Percentiles rank a stretch among this genome's conserved stretches.
Conservation (phyloP, 352 stramenopile genomes). For the Saprolegnia parasitica region DNA sequence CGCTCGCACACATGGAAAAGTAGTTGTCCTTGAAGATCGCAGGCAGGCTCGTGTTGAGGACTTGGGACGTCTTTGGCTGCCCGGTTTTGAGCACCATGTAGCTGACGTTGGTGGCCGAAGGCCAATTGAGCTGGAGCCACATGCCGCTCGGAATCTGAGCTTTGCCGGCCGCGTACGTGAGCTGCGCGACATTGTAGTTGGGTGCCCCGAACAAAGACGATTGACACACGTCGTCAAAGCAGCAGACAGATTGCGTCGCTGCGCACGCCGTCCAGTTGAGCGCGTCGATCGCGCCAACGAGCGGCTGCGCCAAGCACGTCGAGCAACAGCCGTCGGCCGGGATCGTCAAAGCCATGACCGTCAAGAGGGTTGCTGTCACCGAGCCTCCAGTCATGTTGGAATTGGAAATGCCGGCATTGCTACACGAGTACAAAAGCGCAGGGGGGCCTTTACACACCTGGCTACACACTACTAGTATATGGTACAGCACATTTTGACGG, state of each 20-base stretch:
- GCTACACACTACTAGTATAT: too few relatives aligned
- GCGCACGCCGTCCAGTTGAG: conserved; percentile 24
- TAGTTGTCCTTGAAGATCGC: conserved; percentile 10
- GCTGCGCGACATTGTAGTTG: conserved; percentile 9
- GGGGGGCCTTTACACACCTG: too few relatives aligned
- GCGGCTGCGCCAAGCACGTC: conserved; percentile 24
- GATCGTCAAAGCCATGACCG: too few relatives aligned
- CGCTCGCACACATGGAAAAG: conserved; percentile 17
- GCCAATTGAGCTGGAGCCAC: conserved; percentile 21
- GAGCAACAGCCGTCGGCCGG: conserved; percentile 10
- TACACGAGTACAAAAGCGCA: too few relatives aligned
- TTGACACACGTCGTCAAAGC: conserved; percentile 26
- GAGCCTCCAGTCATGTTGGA: too few relatives aligned
- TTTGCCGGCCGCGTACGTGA: conserved; percentile 6
- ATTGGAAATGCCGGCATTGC: too few relatives aligned
- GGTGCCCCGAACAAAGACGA: conserved; percentile 6
- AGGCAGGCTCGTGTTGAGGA: conserved; percentile 13
- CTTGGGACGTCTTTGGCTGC: conserved; percentile 23
- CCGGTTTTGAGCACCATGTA: conserved; percentile 20
- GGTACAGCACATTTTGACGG: too few relatives aligned
- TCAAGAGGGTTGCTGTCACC: too few relatives aligned
- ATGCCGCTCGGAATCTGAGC: conserved; percentile 16
- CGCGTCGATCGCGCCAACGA: conserved; percentile 14
- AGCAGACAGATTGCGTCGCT: conserved; percentile 19
- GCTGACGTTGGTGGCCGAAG: conserved; percentile 9